These are phyloP conservation scores for Alternaria hordeiaustralica DNA, from an alignment of 2,329 filamentous ascomycete genomes.

Conservation along the genomic window DNA sequence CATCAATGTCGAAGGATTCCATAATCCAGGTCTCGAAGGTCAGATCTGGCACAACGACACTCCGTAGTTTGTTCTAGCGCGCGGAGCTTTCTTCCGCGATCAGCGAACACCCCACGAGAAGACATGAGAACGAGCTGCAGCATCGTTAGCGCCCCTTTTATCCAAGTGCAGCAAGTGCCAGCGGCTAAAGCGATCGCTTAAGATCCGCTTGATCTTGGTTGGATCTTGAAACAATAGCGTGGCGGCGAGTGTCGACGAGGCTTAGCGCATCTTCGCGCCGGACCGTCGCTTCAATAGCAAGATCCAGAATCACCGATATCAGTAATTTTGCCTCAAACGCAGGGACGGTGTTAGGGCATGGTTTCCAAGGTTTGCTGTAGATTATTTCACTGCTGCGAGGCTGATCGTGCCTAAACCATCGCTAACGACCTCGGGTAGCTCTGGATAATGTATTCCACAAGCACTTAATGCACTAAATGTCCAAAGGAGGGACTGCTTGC, in stretches of 20 bases:
- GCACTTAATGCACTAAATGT: not conserved
- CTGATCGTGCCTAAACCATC: not conserved
- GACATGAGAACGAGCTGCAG: not conserved
- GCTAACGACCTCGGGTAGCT: not conserved
- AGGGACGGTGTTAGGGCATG: not conserved
- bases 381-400: not conserved
- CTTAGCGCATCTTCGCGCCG: slow-evolving; percentile 9
- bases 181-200: slow-evolving; percentile 11
- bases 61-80: not conserved
- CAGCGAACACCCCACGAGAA: not conserved
- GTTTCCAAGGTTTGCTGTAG: not conserved
- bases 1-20: not conserved
- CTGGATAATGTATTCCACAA: not conserved
- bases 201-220: slow-evolving; percentile 2
- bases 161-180: slow-evolving; percentile 3
- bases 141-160: not conserved
- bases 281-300: not conserved
- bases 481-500: not conserved
- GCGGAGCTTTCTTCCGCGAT: not conserved
- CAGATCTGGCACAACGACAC: not conserved
- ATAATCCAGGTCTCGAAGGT: not conserved
- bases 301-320: not conserved
- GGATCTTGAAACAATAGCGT: slow-evolving; percentile 11
- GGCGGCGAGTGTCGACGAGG: not conserved
- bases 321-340: not conserved